phyloP scores from a whole-genome alignment of 2,329 filamentous ascomycete genomes.

The Fusarium sp. region DNA sequence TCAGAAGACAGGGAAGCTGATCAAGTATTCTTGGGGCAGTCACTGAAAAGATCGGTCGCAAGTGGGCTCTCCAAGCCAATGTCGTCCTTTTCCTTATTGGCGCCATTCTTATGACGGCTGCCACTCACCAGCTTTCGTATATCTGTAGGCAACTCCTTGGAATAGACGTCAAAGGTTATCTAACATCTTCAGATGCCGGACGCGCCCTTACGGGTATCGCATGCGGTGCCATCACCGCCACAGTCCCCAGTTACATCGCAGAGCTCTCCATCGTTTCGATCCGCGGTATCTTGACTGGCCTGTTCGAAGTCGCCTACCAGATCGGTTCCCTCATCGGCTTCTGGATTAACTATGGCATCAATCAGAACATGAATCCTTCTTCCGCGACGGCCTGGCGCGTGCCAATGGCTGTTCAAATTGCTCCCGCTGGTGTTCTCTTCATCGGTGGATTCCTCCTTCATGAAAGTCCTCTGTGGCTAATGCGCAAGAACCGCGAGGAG shows the following conservation, averaged over 20 bases:
- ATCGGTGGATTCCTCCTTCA: constrained; percentile 58
- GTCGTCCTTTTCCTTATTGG: constrained; percentile 59
- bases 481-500: constrained; percentile 50
- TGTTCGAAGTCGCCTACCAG: constrained; percentile 65
- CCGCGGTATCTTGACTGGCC: constrained; percentile 66
- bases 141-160: constrained; percentile 51
- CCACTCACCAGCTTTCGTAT: constrained; percentile 54
- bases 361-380: constrained; percentile 51
- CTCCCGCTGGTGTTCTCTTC: constrained; percentile 58
- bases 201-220: constrained; percentile 68
- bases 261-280: constrained; percentile 69
- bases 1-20: neutral
- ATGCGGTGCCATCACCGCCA: constrained; percentile 66
- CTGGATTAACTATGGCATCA: constrained; percentile 60
- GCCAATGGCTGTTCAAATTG: constrained; percentile 60
- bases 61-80: constrained; percentile 60
- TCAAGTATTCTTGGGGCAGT: constrained; percentile 36
- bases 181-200: constrained; percentile 59
- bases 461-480: constrained; percentile 56
- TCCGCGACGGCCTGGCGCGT: constrained; percentile 58
- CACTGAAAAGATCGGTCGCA: constrained; percentile 62
- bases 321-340: constrained; percentile 64
- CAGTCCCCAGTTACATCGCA: constrained; percentile 71
- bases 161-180: fast-evolving
- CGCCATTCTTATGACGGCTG: constrained; percentile 56